Conservation (phyloP, 352 stramenopile species). For the Lagenidium sp. region DNA sequence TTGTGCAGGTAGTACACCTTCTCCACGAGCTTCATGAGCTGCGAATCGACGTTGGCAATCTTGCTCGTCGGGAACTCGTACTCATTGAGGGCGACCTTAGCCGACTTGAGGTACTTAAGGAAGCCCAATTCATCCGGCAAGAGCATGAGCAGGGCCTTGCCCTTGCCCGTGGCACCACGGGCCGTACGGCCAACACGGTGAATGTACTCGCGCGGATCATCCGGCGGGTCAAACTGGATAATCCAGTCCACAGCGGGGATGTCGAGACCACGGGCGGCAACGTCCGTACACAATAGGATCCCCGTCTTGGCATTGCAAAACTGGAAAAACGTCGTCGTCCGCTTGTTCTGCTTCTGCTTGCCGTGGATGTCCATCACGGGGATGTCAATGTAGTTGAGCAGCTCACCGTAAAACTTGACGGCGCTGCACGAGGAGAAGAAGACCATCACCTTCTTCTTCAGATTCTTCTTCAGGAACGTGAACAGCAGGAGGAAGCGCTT, state of each 20-base stretch:
- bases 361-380: conserved; percentile 98
- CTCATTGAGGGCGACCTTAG: conserved; percentile 98
- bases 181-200: conserved; percentile 85
- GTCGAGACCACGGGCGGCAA: conserved; percentile 95
- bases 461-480: conserved; percentile 99
- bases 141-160: conserved; percentile 96
- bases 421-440: conserved; percentile 90
- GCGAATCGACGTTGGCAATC: conserved; percentile 95
- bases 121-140: conserved; percentile 97
- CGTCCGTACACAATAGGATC: conserved; percentile 98
- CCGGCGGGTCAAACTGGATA: conserved; percentile 98
- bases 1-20: conserved; percentile 99
- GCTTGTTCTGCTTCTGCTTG: conserved; percentile 98
- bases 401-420: conserved; percentile 98
- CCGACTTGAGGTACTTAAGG: conserved; percentile 96
- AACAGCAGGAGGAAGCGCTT: conserved; percentile 99
- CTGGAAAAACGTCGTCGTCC: conserved; percentile 99
- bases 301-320: conserved; percentile 97
- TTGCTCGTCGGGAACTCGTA: conserved; percentile 98
- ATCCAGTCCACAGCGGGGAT: conserved; percentile 99
- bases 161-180: conserved; percentile 83
- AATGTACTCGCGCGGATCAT: conserved; percentile 99
- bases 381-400: conserved; percentile 99
- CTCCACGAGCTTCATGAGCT: conserved; percentile 97
- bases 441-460: conserved; percentile 99